Percentiles rank a stretch among this genome's conserved stretches.
Evolutionary conservation across 78 protist genomes (phyloP).

Genomic region (Dictyostelium purpureum): DNA sequence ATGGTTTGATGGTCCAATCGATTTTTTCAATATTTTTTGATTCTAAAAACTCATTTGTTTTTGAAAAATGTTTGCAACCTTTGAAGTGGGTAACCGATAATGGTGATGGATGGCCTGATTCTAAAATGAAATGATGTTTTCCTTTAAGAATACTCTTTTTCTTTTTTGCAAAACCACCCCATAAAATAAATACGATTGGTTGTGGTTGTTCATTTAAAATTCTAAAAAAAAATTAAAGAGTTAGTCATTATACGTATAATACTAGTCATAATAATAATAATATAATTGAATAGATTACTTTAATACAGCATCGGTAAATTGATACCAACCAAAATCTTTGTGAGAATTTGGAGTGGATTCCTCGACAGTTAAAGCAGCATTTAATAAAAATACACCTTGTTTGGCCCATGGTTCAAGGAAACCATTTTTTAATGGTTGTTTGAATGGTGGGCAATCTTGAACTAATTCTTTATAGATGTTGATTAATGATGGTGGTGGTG

Average conservation of each 20-base stretch:
- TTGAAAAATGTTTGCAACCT: conserved; percentile 34
- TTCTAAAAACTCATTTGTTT: conserved; percentile 17
- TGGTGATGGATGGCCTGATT: conserved; percentile 81
- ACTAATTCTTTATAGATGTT: conserved; percentile 84
- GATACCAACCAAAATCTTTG: conserved; percentile 80
- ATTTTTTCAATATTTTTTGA: neutral
- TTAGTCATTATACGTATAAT: no score
- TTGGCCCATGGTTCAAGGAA: conserved; percentile 81
- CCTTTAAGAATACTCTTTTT: conserved; percentile 17
- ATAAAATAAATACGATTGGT: conserved; percentile 65
- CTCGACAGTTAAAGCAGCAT: conserved; percentile 84
- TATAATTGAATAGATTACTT: no score
- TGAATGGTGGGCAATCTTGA: conserved; percentile 33
- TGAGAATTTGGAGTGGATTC: conserved; percentile 81
- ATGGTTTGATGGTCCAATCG: conserved; percentile 15
- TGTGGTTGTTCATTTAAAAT: neutral
- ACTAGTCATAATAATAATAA: no score
- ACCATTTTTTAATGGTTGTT: conserved; percentile 61
- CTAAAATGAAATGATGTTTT: conserved; percentile 30
- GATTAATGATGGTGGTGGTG: conserved; percentile 80
- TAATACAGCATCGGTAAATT: conserved; percentile 86
- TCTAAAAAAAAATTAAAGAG: neutral
- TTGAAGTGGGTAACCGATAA: conserved; percentile 17
- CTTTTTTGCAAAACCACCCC: conserved; percentile 83
- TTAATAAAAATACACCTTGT: conserved; percentile 89